These are phyloP conservation scores for Leucocoprinus birnbaumii DNA, from an alignment of 768 basidiomycete species.

Conservation along the genomic window DNA sequence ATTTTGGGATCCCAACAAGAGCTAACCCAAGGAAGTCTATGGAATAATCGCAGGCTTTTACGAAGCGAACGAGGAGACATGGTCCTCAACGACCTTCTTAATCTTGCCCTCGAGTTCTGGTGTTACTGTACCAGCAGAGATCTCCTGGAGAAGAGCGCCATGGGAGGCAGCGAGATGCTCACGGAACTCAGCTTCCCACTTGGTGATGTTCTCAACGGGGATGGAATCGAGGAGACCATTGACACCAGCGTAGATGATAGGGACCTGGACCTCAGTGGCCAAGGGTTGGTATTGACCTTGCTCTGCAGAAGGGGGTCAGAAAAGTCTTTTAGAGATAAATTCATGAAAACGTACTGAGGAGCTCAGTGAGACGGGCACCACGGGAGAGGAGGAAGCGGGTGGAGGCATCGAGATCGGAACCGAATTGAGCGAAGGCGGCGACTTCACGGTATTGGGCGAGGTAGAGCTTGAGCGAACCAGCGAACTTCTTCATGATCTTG, in stretches of 20 bases:
- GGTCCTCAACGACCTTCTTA: conserved; percentile 92
- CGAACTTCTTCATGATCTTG: conserved; percentile 99
- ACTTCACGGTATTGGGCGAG: conserved; percentile 99
- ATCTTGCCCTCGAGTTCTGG: conserved; percentile 91
- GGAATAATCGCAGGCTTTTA: conserved; percentile 29
- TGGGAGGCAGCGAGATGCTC: conserved; percentile 79
- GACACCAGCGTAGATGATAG: conserved; percentile 99
- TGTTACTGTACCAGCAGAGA: conserved; percentile 79
- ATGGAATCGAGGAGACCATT: conserved; percentile 98
- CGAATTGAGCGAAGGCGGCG: conserved; percentile 98
- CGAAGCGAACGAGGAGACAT: conserved; percentile 77
- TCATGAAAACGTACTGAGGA: conserved; percentile 61
- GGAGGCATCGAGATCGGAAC: conserved; percentile 99
- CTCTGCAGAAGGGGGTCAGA: conserved; percentile 48
- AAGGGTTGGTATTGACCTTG: conserved; percentile 98
- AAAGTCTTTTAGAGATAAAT: neutral
- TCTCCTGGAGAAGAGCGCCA: conserved; percentile 75
- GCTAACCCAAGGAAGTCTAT: conserved; percentile 20
- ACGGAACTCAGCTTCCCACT: conserved; percentile 93
- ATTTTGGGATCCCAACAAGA: conserved; percentile 28
- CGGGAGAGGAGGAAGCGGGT: conserved; percentile 97
- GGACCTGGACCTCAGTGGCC: conserved; percentile 94
- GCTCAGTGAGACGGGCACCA: conserved; percentile 98
- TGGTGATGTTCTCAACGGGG: conserved; percentile 91
- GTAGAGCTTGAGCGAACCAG: conserved; percentile 99